These are phyloP conservation scores for Colletotrichum sp. DNA, from an alignment of 2,329 filamentous ascomycete species.

Conservation along the genomic window DNA sequence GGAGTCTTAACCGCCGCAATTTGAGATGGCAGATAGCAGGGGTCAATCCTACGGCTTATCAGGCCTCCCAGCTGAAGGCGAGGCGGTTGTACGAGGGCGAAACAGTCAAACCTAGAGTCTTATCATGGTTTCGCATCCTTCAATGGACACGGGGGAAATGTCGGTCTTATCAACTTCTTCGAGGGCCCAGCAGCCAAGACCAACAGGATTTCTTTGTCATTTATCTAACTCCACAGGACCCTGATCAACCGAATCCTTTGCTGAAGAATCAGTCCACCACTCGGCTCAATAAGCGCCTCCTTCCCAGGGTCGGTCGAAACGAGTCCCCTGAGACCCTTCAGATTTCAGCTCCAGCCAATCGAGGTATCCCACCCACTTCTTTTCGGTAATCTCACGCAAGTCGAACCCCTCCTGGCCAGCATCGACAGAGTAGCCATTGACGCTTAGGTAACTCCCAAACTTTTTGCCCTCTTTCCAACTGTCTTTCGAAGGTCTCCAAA, in stretches of 20 bases:
- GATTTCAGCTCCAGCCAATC: conserved; percentile 18
- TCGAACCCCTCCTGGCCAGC: conserved; percentile 40
- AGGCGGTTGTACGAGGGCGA: neutral
- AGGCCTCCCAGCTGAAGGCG: neutral
- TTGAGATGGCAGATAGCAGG: neutral
- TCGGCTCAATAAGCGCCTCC: conserved; percentile 11
- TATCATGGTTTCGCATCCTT: neutral
- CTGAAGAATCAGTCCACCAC: neutral
- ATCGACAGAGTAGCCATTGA: conserved; percentile 43
- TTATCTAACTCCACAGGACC: neutral
- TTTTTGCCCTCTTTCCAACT: conserved; percentile 27
- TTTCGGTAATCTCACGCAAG: conserved; percentile 39
- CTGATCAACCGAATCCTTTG: neutral
- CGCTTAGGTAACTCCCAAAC: conserved; percentile 34
- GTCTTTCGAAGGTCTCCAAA: conserved; percentile 34
- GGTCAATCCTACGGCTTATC: neutral
- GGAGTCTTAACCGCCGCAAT: neutral
- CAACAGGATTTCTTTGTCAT: neutral
- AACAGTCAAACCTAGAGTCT: neutral
- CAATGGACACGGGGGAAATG: neutral
- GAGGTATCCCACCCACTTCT: conserved; percentile 32
- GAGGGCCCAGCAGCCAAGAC: neutral
- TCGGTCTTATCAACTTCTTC: neutral
- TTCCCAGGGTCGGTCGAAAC: conserved; percentile 10
- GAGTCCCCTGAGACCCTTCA: neutral